Evolutionary conservation across 106 monocot species (phyloP), one percentile per base, ranked within the genome.

Genomic region (Amphibolis antarctica): DNA sequence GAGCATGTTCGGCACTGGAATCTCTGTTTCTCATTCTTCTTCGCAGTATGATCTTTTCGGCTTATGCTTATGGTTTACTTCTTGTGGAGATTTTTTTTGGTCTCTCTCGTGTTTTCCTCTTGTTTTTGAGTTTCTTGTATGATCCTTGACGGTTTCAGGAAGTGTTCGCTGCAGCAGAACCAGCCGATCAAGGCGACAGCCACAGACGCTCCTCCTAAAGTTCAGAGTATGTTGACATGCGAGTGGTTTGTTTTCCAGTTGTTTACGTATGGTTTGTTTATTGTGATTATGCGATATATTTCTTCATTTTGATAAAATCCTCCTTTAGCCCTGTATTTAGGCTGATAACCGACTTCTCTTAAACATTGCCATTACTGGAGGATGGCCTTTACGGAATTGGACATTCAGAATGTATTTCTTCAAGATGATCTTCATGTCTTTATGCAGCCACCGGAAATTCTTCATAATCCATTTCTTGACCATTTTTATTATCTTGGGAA

Each of bases 191-290:
- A 67, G 30, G 86, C 86, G n/a, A 83, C 77, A 25, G 83, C 79
- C 52, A 86, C 86, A 7, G 76, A 86, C 72, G 75, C 79, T 19
- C 91, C 91, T 64, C 86, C 86, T 66, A 62, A 52, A 42, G 81
- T 84, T 55, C 76, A 70, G 31, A 69, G 86, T 92, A 81, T 65
- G 58, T 55, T 19, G 63, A n/a, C 45, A 20, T 25, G 2, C n/a
- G 21, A 18, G 14, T 1, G 44, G 23, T 52, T 50, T 4, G 29
- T 62, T 65, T 5, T 22, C 55, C 12, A 27, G 13, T 19, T 48
- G 7, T 46, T 27, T 10, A 44, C n/a, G 14, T 36, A 59, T 59
- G 15, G 49, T 60, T 12, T 42, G 25, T 19, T 5, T 17, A 26
- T 26, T 4, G 14, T 65, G 9, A 44, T 23, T 17, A 58, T 25